These are phyloP conservation scores for Naganishia sp. DNA, from an alignment of 1,284 basidiomycete genomes.

Conservation along the genomic window DNA sequence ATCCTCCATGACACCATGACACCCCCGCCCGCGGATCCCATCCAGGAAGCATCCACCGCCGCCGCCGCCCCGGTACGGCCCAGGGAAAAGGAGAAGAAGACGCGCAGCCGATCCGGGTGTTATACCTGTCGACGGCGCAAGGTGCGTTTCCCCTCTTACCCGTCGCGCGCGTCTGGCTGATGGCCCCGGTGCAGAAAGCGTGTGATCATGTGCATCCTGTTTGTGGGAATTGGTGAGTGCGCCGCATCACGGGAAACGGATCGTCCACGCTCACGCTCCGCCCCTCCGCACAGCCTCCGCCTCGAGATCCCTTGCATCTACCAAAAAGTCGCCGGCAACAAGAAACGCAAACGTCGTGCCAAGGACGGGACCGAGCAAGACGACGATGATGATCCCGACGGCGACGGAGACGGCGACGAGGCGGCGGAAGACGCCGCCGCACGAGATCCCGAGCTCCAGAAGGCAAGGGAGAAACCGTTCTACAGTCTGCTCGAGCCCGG, in stretches of 20 bases:
- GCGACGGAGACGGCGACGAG: neutral
- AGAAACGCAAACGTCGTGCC: slow-evolving; percentile 5
- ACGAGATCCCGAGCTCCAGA: neutral
- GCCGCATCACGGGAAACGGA: neutral
- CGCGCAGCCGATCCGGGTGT: slow-evolving; percentile 28
- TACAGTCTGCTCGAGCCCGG: slow-evolving; percentile 2
- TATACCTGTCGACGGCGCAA: slow-evolving; percentile 30
- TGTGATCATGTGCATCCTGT: slow-evolving; percentile 31
- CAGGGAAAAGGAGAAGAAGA: slow-evolving; percentile 19
- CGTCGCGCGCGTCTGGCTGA: neutral
- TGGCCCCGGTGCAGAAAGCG: slow-evolving; percentile 22
- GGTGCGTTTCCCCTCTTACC: slow-evolving; percentile 12
- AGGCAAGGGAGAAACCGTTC: slow-evolving; percentile 17
- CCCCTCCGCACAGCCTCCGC: slow-evolving; percentile 8
- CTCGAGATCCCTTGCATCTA: slow-evolving; percentile 32
- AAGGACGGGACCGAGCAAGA: slow-evolving; percentile 8
- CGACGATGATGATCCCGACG: slow-evolving; percentile 16
- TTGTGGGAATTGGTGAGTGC: slow-evolving; percentile 29
- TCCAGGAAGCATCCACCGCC: neutral
- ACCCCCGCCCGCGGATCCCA: neutral
- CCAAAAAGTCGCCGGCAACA: slow-evolving; percentile 20
- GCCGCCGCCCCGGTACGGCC: neutral
- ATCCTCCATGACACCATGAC: neutral
- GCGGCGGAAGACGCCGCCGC: slow-evolving; percentile 2
- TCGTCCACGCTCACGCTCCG: neutral